Evolutionary conservation across 2,329 filamentous ascomycete species (phyloP), one percentile per base, ranked within the genome.

Genomic region (Clarireedia monteithiana): DNA sequence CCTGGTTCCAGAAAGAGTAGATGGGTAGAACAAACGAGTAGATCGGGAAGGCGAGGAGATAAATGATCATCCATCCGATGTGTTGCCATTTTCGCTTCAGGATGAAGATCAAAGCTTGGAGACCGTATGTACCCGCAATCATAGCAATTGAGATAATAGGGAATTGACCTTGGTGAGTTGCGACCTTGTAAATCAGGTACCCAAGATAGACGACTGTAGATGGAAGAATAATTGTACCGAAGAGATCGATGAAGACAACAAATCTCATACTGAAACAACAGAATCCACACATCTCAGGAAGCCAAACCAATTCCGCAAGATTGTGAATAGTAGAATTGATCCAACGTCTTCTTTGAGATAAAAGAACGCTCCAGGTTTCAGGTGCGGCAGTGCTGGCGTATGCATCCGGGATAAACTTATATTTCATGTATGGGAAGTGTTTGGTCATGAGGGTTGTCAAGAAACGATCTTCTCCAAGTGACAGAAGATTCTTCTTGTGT

Each of bases 301-400:
- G 80, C 66, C 86, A 86, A 69, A 96, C 86, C 68, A 99, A 77
- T 71, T 99, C 94, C 26, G 86, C 88, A 68, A 99, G 73, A 70
- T 99, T 99, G 78, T 99, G 94, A 59, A 99, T 87, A 9, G 94
- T 99, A 1, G 94, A 97, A 75, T 99, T 99, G 72, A 99, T 99
- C 94, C 94, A 99, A 70, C 94, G 88, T 77, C 94, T 91, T 79
- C 94, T 86, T 71, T 99, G 94, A n/a, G 94, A 99, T 34, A 99
- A 78, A 64, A 99, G 75, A 65, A 99, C 90, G 67, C 85, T 88
- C 89, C 91, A 99, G 24, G 87, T 89, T 67, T 97, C 91, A 2
- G 94, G 94, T 0, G 94, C 94, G 45, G 92, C 92, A 1, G 94
- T 99, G 67, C 89, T 86, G 63, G 91, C 95, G 71, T 91, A 94